Evolutionary conservation across 2,329 filamentous ascomycete species (phyloP), one percentile per base, ranked within the genome.

Genomic region (Ophiostoma himal-ulmi): DNA sequence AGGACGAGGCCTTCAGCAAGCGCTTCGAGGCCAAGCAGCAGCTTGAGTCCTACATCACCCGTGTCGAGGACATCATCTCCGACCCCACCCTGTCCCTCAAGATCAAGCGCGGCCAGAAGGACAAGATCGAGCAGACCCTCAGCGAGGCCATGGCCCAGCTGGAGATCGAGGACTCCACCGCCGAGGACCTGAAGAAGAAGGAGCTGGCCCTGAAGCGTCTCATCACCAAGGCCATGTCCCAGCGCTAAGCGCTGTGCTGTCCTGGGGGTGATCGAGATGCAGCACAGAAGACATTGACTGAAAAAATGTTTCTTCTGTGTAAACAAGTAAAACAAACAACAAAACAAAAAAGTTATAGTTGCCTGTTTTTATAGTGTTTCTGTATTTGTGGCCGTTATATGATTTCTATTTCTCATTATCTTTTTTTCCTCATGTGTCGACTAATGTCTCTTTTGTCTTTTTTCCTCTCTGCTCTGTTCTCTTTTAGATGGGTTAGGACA

Each of bases 151-250:
- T 99, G 95, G 92, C 89, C 75, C 91, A 96, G 84, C 91, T 99
- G 75, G 95, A 99, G 89, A 85, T 99, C 79, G 92, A 94, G 83
- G 96, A 99, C 77, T 92, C 92, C 71, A 83, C 85, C 74, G 91
- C 93, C 73, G 96, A 99, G 77, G 95, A 99, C 80, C 86, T 99
- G 77, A 98, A 96, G 92, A 98, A 98, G 93, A 96, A 97, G 90
- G 95, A 99, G 88, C 86, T 99, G 76, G 93, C 93, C 73, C 88
- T 99, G 75, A 99, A 98, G 93, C 88, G 95, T 79, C 88, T 96
- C 77, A 94, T 99, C 78, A 99, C 95, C 83, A 99, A 98, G 91
- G 94, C 92, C 78, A 96, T 96, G 92, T 89, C 92, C 75, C 94
- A 92, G 79, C 90, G 92, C 83, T 96, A 94, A 71, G 70, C 54